Evolutionary conservation across 306 rosid species (phyloP), one percentile per base, ranked within the genome.

Genomic region (Oemleria cerasiformis): DNA sequence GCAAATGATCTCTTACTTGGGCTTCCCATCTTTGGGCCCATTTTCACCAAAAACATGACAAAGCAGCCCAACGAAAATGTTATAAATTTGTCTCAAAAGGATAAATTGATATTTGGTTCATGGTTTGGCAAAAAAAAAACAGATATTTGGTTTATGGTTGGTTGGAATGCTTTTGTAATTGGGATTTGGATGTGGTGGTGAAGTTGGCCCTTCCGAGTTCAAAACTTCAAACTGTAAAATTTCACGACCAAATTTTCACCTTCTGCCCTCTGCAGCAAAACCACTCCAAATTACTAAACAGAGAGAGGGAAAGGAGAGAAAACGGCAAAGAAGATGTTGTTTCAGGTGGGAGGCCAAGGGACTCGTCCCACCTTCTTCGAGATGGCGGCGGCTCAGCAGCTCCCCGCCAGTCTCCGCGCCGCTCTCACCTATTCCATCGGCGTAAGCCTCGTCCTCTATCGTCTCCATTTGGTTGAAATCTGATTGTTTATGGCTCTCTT

Each of bases 341-440:
- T 94, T 53, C 99, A 94, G 85, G 99, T 91, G 16, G 99, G 97
- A 5, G 96, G 97, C 1, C 97, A 91, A 79, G 99, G 99, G 43
- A 89, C 84, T 54, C 97, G 97, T 8, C 98, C 98, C 73, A 94
- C 98, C 57, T 94, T 94, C 95, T 94, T 94, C 81, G 98, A 94
- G 90, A 94, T 94, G 98, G 95, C 96, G 62, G 98, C 98, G 41
- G 96, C 98, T 17, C 95, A 94, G 58, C 97, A 91, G 72, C 98
- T 94, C 55, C 98, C 97, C 0, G 86, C 88, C 34, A 94, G 98
- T 55, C 96, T 94, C 65, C 97, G 98, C 47, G 90, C 83, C 43
- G 98, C 98, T 49, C 87, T 94, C 11, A 84, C 95, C 11, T 94
- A 94, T 72, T 94, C 98, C 42, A 41, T 94, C 54, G 98, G 97